A percentile compares a stretch with the other conserved stretches of the same genome.
These are phyloP conservation scores for Coemansia sp. DNA, from an alignment of 192 early-diverging fungal species.

Conservation along the genomic window DNA sequence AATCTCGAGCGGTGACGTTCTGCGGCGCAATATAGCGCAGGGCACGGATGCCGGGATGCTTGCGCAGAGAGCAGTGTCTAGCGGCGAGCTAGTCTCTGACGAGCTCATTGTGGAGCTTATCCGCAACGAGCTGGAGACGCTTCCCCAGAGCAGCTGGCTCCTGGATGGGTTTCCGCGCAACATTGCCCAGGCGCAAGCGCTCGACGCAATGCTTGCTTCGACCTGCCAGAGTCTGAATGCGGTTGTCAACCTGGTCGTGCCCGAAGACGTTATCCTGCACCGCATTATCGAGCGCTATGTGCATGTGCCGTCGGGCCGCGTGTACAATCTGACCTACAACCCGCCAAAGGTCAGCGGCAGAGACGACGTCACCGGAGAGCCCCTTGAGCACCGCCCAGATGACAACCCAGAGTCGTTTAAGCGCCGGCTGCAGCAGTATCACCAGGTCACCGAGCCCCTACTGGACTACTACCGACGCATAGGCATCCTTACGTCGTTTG, in stretches of 20 bases:
- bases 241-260: conserved; percentile 89
- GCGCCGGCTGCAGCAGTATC: conserved; percentile 73
- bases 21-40: conserved; percentile 76
- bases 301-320: conserved; percentile 84
- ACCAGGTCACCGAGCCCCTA: conserved; percentile 74
- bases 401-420: conserved; percentile 84
- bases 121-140: conserved; percentile 28
- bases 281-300: conserved; percentile 95
- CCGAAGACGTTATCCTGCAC: conserved; percentile 83
- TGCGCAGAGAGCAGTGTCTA: conserved; percentile 52
- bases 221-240: conserved; percentile 68
- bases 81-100: conserved; percentile 43
- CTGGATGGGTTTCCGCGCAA: conserved; percentile 93
- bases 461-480: conserved; percentile 74
- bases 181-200: conserved; percentile 69
- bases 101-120: conserved; percentile 44
- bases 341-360: conserved; percentile 75
- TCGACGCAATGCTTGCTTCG: conserved; percentile 56
- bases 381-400: conserved; percentile 79
- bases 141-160: conserved; percentile 62
- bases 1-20: conserved; percentile 85
- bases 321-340: conserved; percentile 93
- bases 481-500: conserved; percentile 65
- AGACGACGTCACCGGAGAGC: conserved; percentile 95
- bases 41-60: conserved; percentile 60